Percentiles rank a stretch among this genome's conserved stretches.
Evolutionary conservation across 179 eudicot species (phyloP).

Genomic region (Beta macrorhiza): DNA sequence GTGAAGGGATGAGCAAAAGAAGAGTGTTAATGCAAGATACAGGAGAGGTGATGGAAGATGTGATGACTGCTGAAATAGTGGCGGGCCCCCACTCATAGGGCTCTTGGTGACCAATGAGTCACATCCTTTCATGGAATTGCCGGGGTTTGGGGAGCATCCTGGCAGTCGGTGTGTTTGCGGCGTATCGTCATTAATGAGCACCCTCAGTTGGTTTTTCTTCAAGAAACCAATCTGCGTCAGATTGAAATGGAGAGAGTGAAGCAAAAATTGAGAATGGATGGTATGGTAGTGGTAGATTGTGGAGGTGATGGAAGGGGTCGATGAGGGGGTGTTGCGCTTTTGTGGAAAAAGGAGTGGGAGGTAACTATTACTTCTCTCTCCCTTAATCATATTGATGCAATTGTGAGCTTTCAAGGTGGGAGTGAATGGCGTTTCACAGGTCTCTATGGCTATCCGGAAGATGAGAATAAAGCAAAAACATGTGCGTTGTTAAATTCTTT

Average conservation of each 20-base stretch:
- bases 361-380: background rate
- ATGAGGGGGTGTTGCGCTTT: background rate
- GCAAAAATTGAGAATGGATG: too few species aligned
- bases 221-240: background rate
- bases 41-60: too few species aligned
- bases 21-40: too few species aligned
- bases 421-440: background rate
- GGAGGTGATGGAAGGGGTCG: background rate
- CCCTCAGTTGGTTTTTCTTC: background rate
- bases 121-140: too few species aligned
- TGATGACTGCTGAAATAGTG: too few species aligned
- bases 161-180: background rate
- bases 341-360: background rate
- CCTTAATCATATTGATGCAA: background rate
- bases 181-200: background rate
- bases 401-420: too few species aligned
- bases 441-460: background rate
- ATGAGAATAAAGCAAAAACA: background rate
- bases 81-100: too few species aligned
- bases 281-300: background rate
- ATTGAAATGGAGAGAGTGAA: background rate
- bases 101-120: too few species aligned
- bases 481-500: background rate
- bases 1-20: too few species aligned
- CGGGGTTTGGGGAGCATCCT: background rate